Conservation (phyloP, 345 rosid species). For the Tarenaya hassleriana region DNA sequence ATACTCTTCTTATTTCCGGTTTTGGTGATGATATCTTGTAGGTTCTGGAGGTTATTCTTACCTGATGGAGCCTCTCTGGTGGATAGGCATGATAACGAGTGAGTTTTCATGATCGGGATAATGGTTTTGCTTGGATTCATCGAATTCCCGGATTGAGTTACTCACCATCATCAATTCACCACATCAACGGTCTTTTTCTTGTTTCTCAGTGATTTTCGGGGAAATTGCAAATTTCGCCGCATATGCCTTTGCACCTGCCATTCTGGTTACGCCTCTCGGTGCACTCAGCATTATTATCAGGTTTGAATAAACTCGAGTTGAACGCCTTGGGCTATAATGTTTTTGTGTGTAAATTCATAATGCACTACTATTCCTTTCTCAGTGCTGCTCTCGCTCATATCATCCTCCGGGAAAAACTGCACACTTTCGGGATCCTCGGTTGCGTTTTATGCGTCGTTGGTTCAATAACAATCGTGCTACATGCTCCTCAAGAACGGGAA, state of each 20-base stretch:
- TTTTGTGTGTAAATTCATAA: not conserved
- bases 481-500: constrained; percentile 83
- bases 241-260: constrained; percentile 89
- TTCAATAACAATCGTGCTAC: constrained; percentile 73
- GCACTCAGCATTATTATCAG: constrained; percentile 85
- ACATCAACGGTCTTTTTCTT: constrained; percentile 2
- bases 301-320: constrained; percentile 25
- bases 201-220: constrained; percentile 73
- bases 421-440: constrained; percentile 78
- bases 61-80: constrained; percentile 85
- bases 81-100: constrained; percentile 92
- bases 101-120: not conserved
- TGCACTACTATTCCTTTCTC: constrained; percentile 18
- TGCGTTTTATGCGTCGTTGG: constrained; percentile 85
- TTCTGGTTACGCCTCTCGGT: constrained; percentile 85
- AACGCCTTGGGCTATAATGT: not conserved
- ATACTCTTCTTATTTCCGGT: not conserved
- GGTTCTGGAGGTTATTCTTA: constrained; percentile 87
- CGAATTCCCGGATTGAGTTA: too few relatives aligned
- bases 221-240: constrained; percentile 89
- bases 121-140: not conserved
- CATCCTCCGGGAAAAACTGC: constrained; percentile 62
- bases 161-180: not conserved
- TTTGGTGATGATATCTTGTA: constrained; percentile 19
- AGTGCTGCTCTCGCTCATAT: constrained; percentile 82